Evolutionary conservation across 2,329 filamentous ascomycete genomes (phyloP).

Genomic region (Alternaria conjuncta): DNA sequence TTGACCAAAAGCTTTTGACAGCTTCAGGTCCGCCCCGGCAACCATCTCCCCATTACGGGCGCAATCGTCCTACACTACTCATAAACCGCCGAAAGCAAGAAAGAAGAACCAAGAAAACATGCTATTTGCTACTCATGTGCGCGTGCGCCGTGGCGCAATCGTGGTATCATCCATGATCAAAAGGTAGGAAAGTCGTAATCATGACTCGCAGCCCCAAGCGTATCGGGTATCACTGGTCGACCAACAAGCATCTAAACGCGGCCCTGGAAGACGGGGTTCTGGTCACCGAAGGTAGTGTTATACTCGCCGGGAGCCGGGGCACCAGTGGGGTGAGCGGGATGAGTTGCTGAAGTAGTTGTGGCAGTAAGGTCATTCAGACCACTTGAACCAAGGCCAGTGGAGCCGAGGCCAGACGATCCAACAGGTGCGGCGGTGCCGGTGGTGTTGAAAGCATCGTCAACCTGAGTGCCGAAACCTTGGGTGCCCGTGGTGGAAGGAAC

Average conservation of each 20-base stretch:
- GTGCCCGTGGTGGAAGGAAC: conserved; percentile 9
- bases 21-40: background rate
- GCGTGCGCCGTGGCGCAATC: conserved; percentile 26
- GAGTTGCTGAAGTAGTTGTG: conserved; percentile 11
- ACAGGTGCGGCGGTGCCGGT: conserved; percentile 14
- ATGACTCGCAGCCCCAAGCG: conserved; percentile 12
- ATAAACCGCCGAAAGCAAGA: background rate
- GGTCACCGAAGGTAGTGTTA: conserved; percentile 51
- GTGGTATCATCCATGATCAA: conserved; percentile 45
- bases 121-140: conserved; percentile 24
- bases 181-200: conserved; percentile 31
- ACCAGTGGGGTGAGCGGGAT: conserved; percentile 16
- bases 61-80: background rate
- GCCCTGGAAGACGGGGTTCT: conserved; percentile 54
- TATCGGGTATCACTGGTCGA: conserved; percentile 12
- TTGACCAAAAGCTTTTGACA: conserved; percentile 1
- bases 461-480: conserved; percentile 52
- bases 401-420: conserved; percentile 14
- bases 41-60: conserved; percentile 23
- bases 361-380: conserved; percentile 8
- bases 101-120: conserved; percentile 13
- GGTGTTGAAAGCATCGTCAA: conserved; percentile 52
- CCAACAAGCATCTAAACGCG: conserved; percentile 27
- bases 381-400: conserved; percentile 5
- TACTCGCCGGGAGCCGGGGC: conserved; percentile 17